A percentile compares a stretch with the other conserved stretches of the same genome.
phyloP scores from a whole-genome alignment of 2,329 filamentous ascomycete species.

The Podosphaera aphanis region DNA sequence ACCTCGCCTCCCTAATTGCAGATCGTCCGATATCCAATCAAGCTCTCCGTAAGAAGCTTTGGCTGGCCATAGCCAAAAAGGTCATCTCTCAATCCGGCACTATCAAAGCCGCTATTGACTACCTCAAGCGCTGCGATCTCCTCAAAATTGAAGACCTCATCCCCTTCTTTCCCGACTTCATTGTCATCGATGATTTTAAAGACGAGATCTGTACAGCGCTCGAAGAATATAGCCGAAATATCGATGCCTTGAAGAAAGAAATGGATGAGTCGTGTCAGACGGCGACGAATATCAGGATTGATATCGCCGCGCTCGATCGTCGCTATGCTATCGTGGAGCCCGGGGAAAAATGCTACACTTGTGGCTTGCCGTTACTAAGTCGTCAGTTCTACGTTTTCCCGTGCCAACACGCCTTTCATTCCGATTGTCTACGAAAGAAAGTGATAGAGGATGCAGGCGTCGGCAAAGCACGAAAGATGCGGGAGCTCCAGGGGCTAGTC shows the following conservation, averaged over 20 bases:
- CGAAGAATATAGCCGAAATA: slow-evolving; percentile 79
- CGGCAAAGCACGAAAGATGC: slow-evolving; percentile 55
- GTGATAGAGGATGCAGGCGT: slow-evolving; percentile 64
- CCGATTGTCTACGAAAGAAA: slow-evolving; percentile 70
- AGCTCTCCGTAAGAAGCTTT: slow-evolving; percentile 71
- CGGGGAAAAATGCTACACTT: slow-evolving; percentile 81
- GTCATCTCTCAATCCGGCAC: slow-evolving; percentile 70
- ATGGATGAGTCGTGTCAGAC: slow-evolving; percentile 90
- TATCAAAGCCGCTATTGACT: slow-evolving; percentile 84
- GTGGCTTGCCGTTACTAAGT: slow-evolving; percentile 62
- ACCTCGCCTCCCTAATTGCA: slow-evolving; percentile 72
- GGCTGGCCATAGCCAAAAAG: slow-evolving; percentile 84
- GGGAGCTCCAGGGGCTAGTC: slow-evolving; percentile 65
- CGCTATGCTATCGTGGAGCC: slow-evolving; percentile 93
- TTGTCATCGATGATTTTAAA: slow-evolving; percentile 97
- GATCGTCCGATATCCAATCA: slow-evolving; percentile 63
- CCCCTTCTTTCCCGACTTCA: slow-evolving; percentile 95
- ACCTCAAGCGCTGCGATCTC: slow-evolving; percentile 73
- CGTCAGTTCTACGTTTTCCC: slow-evolving; percentile 96
- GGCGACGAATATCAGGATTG: slow-evolving; percentile 69
- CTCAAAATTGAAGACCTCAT: slow-evolving; percentile 91
- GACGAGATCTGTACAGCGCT: slow-evolving; percentile 88
- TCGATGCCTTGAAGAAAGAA: slow-evolving; percentile 67
- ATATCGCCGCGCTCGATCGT: slow-evolving; percentile 66
- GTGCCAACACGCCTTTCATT: slow-evolving; percentile 94